Percentiles rank a stretch among this genome's conserved stretches.
These are phyloP conservation scores for Trichosanthes truncata DNA, from an alignment of 306 rosid genomes.

Conservation along the genomic window DNA sequence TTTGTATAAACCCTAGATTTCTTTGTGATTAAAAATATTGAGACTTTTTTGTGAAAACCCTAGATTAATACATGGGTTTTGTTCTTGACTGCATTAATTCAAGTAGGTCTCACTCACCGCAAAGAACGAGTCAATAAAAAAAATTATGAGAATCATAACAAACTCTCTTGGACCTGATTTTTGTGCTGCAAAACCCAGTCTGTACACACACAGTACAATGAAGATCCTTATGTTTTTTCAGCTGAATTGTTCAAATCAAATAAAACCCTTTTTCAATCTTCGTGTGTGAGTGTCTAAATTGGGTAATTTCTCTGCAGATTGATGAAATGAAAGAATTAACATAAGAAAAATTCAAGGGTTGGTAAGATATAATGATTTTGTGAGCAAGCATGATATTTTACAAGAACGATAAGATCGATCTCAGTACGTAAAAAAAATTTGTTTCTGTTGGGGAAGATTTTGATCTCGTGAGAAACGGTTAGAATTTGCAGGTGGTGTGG, in stretches of 20 bases:
- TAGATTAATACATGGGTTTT: neutral
- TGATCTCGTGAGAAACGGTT: constrained; percentile 53
- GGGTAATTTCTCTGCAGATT: neutral
- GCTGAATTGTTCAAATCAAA: neutral
- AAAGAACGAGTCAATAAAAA: neutral
- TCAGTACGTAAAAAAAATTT: neutral
- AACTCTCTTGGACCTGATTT: neutral
- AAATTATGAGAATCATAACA: constrained; percentile 5
- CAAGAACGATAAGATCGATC: neutral
- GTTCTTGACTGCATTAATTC: neutral
- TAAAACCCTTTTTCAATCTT: neutral
- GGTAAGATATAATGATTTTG: neutral
- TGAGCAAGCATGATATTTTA: neutral
- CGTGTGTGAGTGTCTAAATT: neutral
- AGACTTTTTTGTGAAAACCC: neutral
- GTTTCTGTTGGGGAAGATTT: constrained; percentile 8
- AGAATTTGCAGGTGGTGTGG: constrained; percentile 9
- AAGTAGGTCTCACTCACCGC: constrained; percentile 4
- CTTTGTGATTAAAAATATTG: neutral
- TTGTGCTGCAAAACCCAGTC: neutral
- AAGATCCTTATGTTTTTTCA: neutral
- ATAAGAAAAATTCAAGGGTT: neutral
- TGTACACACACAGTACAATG: neutral
- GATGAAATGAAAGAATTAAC: neutral
- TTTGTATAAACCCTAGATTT: neutral